Evolutionary conservation across 345 rosid genomes (phyloP).

Genomic region (Ceriops zippeliana): DNA sequence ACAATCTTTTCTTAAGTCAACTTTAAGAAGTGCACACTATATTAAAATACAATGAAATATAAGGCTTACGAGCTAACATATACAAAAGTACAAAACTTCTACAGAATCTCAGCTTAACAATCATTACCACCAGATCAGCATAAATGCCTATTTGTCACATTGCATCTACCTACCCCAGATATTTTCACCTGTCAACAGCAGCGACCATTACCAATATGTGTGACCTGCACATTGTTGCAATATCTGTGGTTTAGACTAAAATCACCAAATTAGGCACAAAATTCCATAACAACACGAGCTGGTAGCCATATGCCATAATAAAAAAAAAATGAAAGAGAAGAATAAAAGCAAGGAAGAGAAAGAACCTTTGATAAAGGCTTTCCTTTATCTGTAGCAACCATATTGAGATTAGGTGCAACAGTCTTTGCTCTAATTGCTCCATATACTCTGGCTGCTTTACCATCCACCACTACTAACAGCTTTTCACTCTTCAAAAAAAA

Average conservation of each 20-base stretch:
- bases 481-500: conserved; percentile 33
- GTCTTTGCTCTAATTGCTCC: conserved; percentile 93
- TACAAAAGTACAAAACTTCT: too few relatives aligned
- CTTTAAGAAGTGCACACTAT: too few relatives aligned
- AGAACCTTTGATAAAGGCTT: conserved; percentile 79
- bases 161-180: conserved; percentile 92
- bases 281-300: too few relatives aligned
- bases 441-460: conserved; percentile 94
- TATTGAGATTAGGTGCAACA: conserved; percentile 63
- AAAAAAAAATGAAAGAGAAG: neutral
- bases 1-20: too few relatives aligned
- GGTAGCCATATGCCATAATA: too few relatives aligned
- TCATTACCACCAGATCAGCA: conserved; percentile 56
- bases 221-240: neutral
- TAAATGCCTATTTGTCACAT: conserved; percentile 80
- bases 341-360: too few relatives aligned
- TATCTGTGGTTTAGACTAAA: neutral
- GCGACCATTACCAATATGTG: neutral
- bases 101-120: neutral
- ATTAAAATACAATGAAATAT: too few relatives aligned
- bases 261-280: neutral
- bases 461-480: conserved; percentile 82
- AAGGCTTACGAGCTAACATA: too few relatives aligned
- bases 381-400: conserved; percentile 71
- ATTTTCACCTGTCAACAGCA: conserved; percentile 59